A percentile compares a stretch with the other conserved stretches of the same genome.
Conservation (phyloP, 228 moss, liverwort and hornwort genomes). For the Sphagnum fallax region DNA sequence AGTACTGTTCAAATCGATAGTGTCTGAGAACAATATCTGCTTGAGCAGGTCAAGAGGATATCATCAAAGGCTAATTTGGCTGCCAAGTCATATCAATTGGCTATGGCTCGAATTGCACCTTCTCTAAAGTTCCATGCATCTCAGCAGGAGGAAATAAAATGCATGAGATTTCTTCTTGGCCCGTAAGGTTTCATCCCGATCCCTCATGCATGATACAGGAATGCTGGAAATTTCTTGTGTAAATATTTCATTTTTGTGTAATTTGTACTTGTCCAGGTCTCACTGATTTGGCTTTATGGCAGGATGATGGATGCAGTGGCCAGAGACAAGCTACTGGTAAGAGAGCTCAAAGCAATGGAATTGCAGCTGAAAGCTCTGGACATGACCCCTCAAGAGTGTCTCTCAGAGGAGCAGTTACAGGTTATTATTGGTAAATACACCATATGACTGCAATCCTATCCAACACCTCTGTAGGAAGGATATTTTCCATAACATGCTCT, state of each 20-base stretch:
- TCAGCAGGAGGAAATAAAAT: slow-evolving; percentile 77
- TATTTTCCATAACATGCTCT: not conserved
- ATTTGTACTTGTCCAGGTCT: not conserved
- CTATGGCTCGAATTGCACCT: slow-evolving; percentile 46
- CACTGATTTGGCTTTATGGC: slow-evolving; percentile 5
- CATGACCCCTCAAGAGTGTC: slow-evolving; percentile 33
- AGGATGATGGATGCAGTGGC: slow-evolving; percentile 63
- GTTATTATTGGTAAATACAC: slow-evolving; percentile 55
- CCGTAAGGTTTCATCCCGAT: slow-evolving; percentile 20
- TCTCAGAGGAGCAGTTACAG: slow-evolving; percentile 65
- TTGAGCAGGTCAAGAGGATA: slow-evolving; percentile 35
- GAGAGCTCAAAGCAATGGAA: slow-evolving; percentile 38
- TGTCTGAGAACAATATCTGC: no score
- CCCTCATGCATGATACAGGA: not conserved
- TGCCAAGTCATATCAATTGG: slow-evolving; percentile 54
- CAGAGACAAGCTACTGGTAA: slow-evolving; percentile 54
- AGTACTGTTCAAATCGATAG: no score
- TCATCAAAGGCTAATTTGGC: slow-evolving; percentile 30
- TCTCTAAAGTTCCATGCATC: slow-evolving; percentile 52
- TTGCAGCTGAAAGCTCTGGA: slow-evolving; percentile 44
- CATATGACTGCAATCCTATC: not conserved
- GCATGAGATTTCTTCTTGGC: slow-evolving; percentile 47
- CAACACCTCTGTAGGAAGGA: not conserved
- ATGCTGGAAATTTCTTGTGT: not conserved
- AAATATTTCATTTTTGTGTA: not conserved